These are phyloP conservation scores for Umbelopsis sp. DNA, from an alignment of 192 early-diverging fungal species.

Conservation along the genomic window DNA sequence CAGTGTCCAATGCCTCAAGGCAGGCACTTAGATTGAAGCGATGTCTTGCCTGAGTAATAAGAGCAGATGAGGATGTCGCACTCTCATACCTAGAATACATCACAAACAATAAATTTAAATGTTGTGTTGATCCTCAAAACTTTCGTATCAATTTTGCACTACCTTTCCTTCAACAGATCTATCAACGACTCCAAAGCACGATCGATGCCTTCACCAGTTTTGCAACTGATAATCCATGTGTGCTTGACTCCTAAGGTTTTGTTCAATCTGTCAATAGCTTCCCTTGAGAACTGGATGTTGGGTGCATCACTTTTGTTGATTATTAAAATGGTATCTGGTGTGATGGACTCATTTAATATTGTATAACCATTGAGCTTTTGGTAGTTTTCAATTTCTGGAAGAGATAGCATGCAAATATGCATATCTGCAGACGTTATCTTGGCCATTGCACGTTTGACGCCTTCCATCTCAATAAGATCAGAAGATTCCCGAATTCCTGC, in stretches of 20 bases:
- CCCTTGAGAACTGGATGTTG: neutral
- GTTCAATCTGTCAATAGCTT: neutral
- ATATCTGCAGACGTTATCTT: conserved; percentile 57
- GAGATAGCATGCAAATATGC: conserved; percentile 63
- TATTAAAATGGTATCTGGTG: conserved; percentile 60
- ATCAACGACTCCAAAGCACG: conserved; percentile 44
- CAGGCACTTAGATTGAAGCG: conserved; percentile 63
- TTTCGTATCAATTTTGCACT: neutral
- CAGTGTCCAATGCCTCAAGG: conserved; percentile 45
- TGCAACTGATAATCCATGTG: conserved; percentile 51
- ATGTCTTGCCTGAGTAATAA: conserved; percentile 72
- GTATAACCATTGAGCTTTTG: conserved; percentile 27
- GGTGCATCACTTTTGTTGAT: conserved; percentile 66
- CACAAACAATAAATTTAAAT: too few relatives aligned
- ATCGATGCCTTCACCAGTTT: conserved; percentile 52
- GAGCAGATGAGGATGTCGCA: conserved; percentile 32
- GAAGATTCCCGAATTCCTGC: conserved; percentile 63
- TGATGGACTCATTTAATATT: conserved; percentile 40
- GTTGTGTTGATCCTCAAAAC: neutral
- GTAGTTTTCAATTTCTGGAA: conserved; percentile 26
- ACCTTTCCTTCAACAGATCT: conserved; percentile 44
- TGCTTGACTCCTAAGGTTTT: conserved; percentile 20
- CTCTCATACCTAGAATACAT: conserved; percentile 27
- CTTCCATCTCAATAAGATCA: conserved; percentile 70
- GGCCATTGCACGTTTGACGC: conserved; percentile 62